Percentiles rank a stretch among this genome's conserved stretches.
Conservation (phyloP, 192 early-diverging fungal species). For the Coemansia sp. region DNA sequence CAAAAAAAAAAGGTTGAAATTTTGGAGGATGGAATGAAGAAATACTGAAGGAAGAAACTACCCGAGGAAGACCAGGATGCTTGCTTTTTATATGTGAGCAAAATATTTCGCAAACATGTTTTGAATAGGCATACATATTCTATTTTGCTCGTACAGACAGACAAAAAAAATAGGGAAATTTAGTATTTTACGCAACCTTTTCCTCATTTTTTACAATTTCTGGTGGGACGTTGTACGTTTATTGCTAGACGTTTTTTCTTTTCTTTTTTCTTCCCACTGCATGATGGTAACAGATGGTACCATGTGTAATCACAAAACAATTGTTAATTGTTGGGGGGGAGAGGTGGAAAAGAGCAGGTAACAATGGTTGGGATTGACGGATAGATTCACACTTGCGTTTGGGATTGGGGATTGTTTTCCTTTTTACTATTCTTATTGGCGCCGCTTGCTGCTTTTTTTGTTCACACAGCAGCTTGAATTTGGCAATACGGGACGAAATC, state of each 20-base stretch:
- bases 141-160: not conserved
- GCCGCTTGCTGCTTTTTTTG: not conserved
- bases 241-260: not conserved
- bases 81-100: constrained; percentile 1
- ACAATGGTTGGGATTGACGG: not conserved
- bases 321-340: constrained; percentile 4
- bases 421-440: not conserved
- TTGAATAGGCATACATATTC: not conserved
- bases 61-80: not conserved
- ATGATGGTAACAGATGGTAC: not conserved
- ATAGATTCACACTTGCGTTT: constrained; percentile 1
- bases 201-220: too few species aligned
- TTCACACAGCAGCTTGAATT: not conserved
- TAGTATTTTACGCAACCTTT: not conserved
- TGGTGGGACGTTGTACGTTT: too few species aligned
- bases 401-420: not conserved
- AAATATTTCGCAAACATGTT: not conserved
- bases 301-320: constrained; percentile 8
- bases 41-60: not conserved
- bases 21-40: not conserved
- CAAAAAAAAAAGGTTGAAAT: not conserved
- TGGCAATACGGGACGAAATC: not conserved
- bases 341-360: not conserved
- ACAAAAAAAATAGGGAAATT: not conserved
- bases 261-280: constrained; percentile 3